Percentiles rank a stretch among this genome's conserved stretches.
Conservation (phyloP, 768 basidiomycete species). For the Mrakia blollopis region DNA sequence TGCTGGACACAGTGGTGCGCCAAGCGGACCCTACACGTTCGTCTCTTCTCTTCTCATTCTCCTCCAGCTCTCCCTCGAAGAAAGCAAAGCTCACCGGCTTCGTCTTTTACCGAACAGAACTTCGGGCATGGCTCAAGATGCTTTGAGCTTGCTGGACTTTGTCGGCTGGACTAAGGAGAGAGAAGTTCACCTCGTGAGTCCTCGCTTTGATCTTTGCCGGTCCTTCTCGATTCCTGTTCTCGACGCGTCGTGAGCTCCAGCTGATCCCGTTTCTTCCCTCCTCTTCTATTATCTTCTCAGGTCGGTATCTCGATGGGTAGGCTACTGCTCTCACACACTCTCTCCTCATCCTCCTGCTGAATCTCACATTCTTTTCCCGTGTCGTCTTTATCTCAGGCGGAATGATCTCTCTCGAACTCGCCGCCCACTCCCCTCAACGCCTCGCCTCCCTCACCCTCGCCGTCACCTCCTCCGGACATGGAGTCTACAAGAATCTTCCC, state of each 20-base stretch:
- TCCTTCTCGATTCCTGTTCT: background rate
- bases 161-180: conserved; percentile 64
- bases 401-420: conserved; percentile 52
- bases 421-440: conserved; percentile 60
- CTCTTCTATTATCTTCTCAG: background rate
- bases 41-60: conserved; percentile 35
- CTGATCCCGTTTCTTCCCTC: background rate
- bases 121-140: conserved; percentile 71
- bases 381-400: background rate
- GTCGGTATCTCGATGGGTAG: conserved; percentile 30
- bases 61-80: conserved; percentile 3
- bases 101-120: conserved; percentile 50
- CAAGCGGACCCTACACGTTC: conserved; percentile 71
- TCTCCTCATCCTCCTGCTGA: background rate
- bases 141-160: conserved; percentile 60
- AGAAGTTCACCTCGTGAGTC: conserved; percentile 66
- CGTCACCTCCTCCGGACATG: conserved; percentile 67
- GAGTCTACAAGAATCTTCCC: conserved; percentile 57
- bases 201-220: conserved; percentile 43
- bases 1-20: conserved; percentile 67
- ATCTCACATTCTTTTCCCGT: conserved; percentile 6
- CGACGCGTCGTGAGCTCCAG: background rate
- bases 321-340: background rate
- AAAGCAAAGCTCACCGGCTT: no score
- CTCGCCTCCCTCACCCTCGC: conserved; percentile 61